Conservation (phyloP, 2,329 filamentous ascomycete species). For the Periconia macrospinosa region DNA sequence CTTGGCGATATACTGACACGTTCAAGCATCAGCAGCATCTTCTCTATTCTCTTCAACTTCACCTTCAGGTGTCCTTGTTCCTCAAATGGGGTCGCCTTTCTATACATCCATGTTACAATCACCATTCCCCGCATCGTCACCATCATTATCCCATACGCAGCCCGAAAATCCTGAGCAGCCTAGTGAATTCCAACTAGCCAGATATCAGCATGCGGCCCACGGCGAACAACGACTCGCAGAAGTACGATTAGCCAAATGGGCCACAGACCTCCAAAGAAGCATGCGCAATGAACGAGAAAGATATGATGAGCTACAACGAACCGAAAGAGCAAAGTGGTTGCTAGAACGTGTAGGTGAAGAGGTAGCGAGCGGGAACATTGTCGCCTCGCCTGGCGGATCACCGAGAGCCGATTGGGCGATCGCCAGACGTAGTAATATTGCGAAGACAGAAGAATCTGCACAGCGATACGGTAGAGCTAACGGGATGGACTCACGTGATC, state of each 20-base stretch:
- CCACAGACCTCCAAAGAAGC: slow-evolving; percentile 75
- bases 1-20: slow-evolving; percentile 12
- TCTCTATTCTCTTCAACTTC: slow-evolving; percentile 40
- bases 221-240: slow-evolving; percentile 65
- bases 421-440: slow-evolving; percentile 20
- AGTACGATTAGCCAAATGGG: slow-evolving; percentile 80
- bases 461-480: slow-evolving; percentile 23
- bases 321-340: slow-evolving; percentile 70
- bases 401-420: slow-evolving; percentile 39
- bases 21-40: slow-evolving; percentile 33
- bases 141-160: slow-evolving; percentile 30
- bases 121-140: slow-evolving; percentile 37
- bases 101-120: slow-evolving; percentile 38
- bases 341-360: slow-evolving; percentile 69
- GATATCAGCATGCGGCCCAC: slow-evolving; percentile 56
- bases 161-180: slow-evolving; percentile 28
- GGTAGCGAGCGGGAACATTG: slow-evolving; percentile 47
- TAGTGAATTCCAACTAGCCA: slow-evolving; percentile 41
- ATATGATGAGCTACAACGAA: slow-evolving; percentile 63
- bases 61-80: slow-evolving; percentile 44
- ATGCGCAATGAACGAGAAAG: slow-evolving; percentile 71
- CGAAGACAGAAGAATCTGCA: slow-evolving; percentile 28
- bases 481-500: slow-evolving; percentile 66
- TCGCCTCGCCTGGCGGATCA: slow-evolving; percentile 24
- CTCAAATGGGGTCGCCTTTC: slow-evolving; percentile 38